Evolutionary conservation across 179 eudicot species (phyloP), one percentile per base, ranked within the genome.

Genomic region (Vitellaria paradoxa): DNA sequence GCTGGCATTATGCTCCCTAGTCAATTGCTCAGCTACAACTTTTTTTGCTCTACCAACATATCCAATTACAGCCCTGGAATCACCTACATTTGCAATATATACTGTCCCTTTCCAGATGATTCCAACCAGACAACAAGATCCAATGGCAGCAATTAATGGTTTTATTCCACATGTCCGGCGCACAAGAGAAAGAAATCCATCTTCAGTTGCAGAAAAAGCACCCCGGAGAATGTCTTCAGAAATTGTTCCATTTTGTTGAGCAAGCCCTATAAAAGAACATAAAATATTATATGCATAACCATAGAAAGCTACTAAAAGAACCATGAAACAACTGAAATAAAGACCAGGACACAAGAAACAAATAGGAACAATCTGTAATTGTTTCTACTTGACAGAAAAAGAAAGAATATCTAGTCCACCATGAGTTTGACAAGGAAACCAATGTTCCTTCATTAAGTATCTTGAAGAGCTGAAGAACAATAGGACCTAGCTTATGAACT

Each of bases 81-180:
- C 97, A 17, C 97, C 97, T 21, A 90, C 53, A 83, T 92, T 90
- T 65, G 90, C 97, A 68, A 90, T 70, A 78, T 84, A 89, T 21
- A 92, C 65, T 26, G 85, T 86, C 74, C 85, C 87, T 56, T 78
- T 77, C 84, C 85, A 87, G 24, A 92, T 83, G 46, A 86, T 46
- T 61, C 97, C 97, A 65, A 85, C 90, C 17, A 92, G 79, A 88
- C 97, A 92, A 76, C 97, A 92, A 40, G 97, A 90, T 10, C 97
- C 97, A n/a, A 78, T 71, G 40, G 90, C 85, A 7, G 88, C 97
- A 47, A 90, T 84, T 20, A 45, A 13, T 9, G 94, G 97, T 72
- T 79, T 86, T 18, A 75, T 50, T 65, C 77, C 75, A 61, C 57
- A 80, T 17, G 86, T 68, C 46, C 82, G 77, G 26, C 82, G 76